Base-by-base conservation (phyloP, 306 rosid genomes). In the Clitoria ternatea region DNA sequence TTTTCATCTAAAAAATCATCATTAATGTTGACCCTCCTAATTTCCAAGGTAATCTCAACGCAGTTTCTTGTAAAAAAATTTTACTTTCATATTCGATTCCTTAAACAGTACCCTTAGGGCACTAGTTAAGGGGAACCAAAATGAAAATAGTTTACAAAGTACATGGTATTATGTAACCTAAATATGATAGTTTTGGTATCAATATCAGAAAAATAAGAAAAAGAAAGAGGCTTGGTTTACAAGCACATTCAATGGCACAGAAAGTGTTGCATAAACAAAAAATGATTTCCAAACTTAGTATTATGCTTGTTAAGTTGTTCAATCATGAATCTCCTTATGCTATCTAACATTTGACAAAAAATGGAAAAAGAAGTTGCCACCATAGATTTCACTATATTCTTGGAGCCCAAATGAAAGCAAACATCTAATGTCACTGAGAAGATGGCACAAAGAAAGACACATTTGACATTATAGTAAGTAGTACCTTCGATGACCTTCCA, bases 401-500 rank as follows among this genome's bases (percentile, higher is more conserved):
- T 36, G 13, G 20, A 24, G 47, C 3, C 7, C 47, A 54, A 55
- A 39, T 19, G 43, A 26, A 19, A 72, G 65, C 6, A 45, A 55
- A 54, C 40, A 62, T 13, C 42, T 47, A 45, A 29, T 24, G 14
- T 69, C 66, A 69, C 22, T 18, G 13, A 22, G 71, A 77, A 70
- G 37, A 52, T 17, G 37, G 17, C 22, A 13, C 18, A 48, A 7
- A 10, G 50, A 61, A 57, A 33, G 12, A 55, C 27, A 50, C 27
- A 50, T 6, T 1, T 61, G 20, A 44, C 14, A 63, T 40, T 18
- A 0, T n/a, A 78, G 43, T 54, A 30, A 43, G 26, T 5, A 60
- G 19, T 82, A 90, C 98, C 97, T 84, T 66, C 97, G 78, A 73
- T 91, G 96, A 72, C 99, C 99, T 86, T 87, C 96, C 1, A 89